These are phyloP conservation scores for Solanum hybrid DNA, from an alignment of 305 asterid species.

Conservation along the genomic window DNA sequence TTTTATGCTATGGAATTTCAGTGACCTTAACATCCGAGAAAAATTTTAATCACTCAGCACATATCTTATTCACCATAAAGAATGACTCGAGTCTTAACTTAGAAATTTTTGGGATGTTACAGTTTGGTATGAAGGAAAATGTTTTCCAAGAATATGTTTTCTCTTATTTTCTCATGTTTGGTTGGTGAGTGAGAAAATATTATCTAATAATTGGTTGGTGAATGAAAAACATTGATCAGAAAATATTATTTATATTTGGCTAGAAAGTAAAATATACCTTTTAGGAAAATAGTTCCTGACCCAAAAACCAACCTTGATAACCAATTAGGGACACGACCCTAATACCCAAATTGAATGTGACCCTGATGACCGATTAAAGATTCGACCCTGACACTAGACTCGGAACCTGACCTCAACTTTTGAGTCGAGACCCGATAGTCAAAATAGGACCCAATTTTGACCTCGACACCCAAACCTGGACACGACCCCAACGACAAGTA, in stretches of 20 bases:
- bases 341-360: too few relatives aligned
- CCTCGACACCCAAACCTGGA: background rate
- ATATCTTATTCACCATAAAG: too few relatives aligned
- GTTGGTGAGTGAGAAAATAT: background rate
- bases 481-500: too few relatives aligned
- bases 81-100: too few relatives aligned
- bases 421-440: background rate
- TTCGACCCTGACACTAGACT: background rate
- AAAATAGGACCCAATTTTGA: background rate
- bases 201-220: background rate
- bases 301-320: background rate
- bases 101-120: too few relatives aligned
- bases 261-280: background rate
- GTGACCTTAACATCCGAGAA: too few relatives aligned
- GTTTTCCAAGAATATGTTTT: background rate
- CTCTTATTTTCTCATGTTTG: background rate
- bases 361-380: background rate
- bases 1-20: too few relatives aligned
- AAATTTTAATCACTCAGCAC: too few relatives aligned
- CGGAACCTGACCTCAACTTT: background rate
- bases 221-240: too few relatives aligned
- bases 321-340: background rate
- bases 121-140: background rate
- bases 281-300: background rate
- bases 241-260: too few relatives aligned